A percentile compares a stretch with the other conserved stretches of the same genome.
phyloP scores from a whole-genome alignment of 2,329 filamentous ascomycete species.

The Grosmannia penicillata region DNA sequence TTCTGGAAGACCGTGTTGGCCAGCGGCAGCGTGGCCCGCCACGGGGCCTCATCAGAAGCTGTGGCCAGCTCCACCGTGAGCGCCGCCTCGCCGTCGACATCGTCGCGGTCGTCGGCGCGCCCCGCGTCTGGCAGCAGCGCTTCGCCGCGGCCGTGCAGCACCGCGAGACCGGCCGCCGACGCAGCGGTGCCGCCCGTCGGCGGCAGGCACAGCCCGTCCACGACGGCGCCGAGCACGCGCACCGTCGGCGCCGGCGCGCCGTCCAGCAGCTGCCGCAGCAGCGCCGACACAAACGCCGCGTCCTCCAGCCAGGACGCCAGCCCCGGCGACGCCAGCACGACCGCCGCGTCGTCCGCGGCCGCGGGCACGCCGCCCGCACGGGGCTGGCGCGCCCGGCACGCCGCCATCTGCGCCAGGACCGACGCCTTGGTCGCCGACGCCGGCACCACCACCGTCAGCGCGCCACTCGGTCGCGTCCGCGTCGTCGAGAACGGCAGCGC shows the following conservation, averaged over 20 bases:
- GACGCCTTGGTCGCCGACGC: slow-evolving; percentile 7
- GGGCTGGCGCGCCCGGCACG: no score
- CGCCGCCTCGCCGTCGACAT: slow-evolving; percentile 23
- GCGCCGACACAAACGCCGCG: slow-evolving; percentile 18
- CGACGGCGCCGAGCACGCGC: slow-evolving; percentile 37
- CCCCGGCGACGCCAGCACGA: slow-evolving; percentile 33
- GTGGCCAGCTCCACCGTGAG: slow-evolving; percentile 24
- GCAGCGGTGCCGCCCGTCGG: slow-evolving; percentile 12
- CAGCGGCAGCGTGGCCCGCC: slow-evolving; percentile 43
- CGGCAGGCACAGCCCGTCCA: slow-evolving; percentile 35
- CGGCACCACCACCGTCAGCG: slow-evolving; percentile 8
- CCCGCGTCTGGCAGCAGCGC: slow-evolving; percentile 23
- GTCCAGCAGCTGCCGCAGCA: slow-evolving; percentile 15
- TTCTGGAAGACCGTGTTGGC: slow-evolving; percentile 70
- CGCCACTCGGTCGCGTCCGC: not conserved
- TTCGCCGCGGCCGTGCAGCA: slow-evolving; percentile 29
- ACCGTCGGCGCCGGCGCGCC: slow-evolving; percentile 14
- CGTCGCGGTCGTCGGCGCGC: slow-evolving; percentile 6
- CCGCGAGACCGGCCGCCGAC: slow-evolving; percentile 29
- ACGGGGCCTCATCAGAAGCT: slow-evolving; percentile 23
- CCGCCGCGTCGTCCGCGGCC: slow-evolving; percentile 24
- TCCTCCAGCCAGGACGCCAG: slow-evolving; percentile 34
- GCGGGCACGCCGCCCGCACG: no score
- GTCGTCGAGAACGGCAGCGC: slow-evolving; percentile 3
- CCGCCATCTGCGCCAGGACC: no score